Evolutionary conservation across 192 early-diverging fungal species (phyloP).

Genomic region (Gaertneriomyces semiglobifer): DNA sequence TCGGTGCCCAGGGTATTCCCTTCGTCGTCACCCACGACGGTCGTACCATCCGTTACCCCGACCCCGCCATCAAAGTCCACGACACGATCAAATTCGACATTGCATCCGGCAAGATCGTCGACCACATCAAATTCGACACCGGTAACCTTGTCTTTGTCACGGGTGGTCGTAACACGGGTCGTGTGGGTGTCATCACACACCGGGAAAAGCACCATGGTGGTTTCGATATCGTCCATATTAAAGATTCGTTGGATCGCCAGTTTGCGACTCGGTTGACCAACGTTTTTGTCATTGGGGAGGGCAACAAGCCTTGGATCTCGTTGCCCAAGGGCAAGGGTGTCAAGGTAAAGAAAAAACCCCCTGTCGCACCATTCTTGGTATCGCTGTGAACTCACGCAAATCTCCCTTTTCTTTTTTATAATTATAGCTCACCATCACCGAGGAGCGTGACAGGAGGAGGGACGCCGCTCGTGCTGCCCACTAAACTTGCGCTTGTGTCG

Average conservation of each 20-base stretch:
- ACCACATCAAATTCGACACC: conserved; percentile 95
- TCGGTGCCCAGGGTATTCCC: conserved; percentile 94
- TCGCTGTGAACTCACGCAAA: no score
- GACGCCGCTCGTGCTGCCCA: conserved; percentile 40
- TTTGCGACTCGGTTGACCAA: conserved; percentile 98
- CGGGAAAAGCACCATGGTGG: conserved; percentile 95
- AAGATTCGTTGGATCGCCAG: conserved; percentile 89
- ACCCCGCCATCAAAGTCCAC: conserved; percentile 98
- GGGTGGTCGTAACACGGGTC: conserved; percentile 97
- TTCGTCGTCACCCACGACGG: conserved; percentile 98
- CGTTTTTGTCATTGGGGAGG: conserved; percentile 79
- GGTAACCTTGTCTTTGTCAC: conserved; percentile 97
- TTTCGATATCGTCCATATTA: conserved; percentile 99
- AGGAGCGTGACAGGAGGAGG: conserved; percentile 95
- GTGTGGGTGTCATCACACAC: conserved; percentile 94
- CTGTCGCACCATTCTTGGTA: no score
- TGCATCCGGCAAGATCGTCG: conserved; percentile 86
- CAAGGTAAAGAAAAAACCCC: conserved; percentile 32
- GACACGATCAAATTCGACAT: conserved; percentile 98
- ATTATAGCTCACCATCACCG: conserved; percentile 94
- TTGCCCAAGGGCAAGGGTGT: conserved; percentile 99
- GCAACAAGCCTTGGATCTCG: conserved; percentile 92
- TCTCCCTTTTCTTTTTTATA: background rate
- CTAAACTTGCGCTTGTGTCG: no score
- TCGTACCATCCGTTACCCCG: conserved; percentile 98